phyloP scores from a whole-genome alignment of 257 asterid species.

The Anisodus acutangulus region DNA sequence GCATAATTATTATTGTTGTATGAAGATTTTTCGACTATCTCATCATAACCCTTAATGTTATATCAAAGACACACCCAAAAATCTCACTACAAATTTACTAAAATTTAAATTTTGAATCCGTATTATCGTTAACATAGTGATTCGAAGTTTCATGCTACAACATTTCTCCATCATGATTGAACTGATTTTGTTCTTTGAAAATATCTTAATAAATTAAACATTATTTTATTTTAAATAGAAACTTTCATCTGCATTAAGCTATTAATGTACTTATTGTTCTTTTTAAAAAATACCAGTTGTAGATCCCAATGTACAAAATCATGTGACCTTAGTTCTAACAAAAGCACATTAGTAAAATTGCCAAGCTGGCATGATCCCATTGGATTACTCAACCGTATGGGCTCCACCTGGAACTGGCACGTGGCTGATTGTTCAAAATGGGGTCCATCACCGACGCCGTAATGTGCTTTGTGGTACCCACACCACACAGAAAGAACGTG shows the following conservation, averaged over 20 bases:
- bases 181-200: not conserved
- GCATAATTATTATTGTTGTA: too few relatives aligned
- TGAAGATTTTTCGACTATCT: too few relatives aligned
- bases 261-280: not conserved
- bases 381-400: constrained; percentile 51
- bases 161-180: constrained; percentile 5
- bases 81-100: too few relatives aligned
- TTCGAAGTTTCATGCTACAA: not conserved
- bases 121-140: not conserved
- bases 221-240: not conserved
- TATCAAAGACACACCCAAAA: too few relatives aligned
- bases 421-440: constrained; percentile 13
- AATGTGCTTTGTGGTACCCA: constrained; percentile 47
- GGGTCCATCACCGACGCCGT: constrained; percentile 43
- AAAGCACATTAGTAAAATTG: not conserved
- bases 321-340: constrained; percentile 52
- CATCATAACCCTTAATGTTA: too few relatives aligned
- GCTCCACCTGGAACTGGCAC: constrained; percentile 38
- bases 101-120: not conserved
- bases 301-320: constrained; percentile 49
- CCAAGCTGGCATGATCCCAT: constrained; percentile 51
- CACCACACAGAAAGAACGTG: constrained; percentile 33
- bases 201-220: not conserved
- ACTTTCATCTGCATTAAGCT: constrained; percentile 1
- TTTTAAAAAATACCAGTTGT: constrained; percentile 35